phyloP scores from a whole-genome alignment of 169 alveolate species.

The Plasmodium vinckei region DNA sequence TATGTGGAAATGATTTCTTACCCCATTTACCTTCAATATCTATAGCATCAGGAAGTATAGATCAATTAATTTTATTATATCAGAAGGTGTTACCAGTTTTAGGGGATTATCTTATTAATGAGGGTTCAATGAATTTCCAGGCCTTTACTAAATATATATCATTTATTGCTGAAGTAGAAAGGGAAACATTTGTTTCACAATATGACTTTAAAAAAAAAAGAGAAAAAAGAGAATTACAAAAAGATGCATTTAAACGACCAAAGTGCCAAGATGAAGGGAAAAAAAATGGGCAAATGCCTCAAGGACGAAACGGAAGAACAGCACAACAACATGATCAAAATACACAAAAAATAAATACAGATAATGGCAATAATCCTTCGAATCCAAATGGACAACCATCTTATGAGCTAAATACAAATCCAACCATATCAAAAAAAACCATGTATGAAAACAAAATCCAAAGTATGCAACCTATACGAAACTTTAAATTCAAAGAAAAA shows the following conservation, averaged over 20 bases:
- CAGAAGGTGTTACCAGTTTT: slow-evolving; percentile 91
- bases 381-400: background rate
- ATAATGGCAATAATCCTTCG: background rate
- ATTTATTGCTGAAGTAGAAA: slow-evolving; percentile 90
- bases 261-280: slow-evolving; percentile 32
- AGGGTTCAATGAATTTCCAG: slow-evolving; percentile 89
- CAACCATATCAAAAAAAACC: slow-evolving; percentile 20
- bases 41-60: slow-evolving; percentile 97
- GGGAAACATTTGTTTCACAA: slow-evolving; percentile 87
- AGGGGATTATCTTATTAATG: slow-evolving; percentile 92
- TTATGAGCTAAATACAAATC: background rate
- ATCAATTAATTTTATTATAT: slow-evolving; percentile 95
- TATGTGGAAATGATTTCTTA: slow-evolving; percentile 98
- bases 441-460: slow-evolving; percentile 58
- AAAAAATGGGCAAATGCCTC: background rate
- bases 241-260: slow-evolving; percentile 44
- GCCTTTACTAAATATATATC: slow-evolving; percentile 84
- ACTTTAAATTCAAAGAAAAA: slow-evolving; percentile 59
- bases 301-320: background rate
- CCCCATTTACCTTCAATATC: slow-evolving; percentile 96
- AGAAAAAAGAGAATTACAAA: slow-evolving; percentile 81
- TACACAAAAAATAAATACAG: background rate
- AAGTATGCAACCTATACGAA: slow-evolving; percentile 76
- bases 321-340: background rate
- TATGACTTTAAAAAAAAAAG: slow-evolving; percentile 87